Conservation (phyloP, 192 early-diverging fungal species). For the Jimgerdemannia lactiflua region DNA sequence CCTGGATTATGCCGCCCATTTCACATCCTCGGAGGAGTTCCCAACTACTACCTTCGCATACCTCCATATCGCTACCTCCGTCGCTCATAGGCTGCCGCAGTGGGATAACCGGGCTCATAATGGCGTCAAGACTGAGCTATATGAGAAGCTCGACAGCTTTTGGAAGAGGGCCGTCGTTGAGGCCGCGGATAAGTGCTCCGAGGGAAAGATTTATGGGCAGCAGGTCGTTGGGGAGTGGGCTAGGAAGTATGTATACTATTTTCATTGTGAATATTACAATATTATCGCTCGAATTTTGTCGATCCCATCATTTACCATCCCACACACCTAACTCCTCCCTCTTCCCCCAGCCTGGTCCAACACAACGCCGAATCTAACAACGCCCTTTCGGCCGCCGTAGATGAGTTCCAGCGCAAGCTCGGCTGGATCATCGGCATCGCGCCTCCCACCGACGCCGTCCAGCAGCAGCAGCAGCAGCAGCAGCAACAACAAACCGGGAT, state of each 20-base stretch:
- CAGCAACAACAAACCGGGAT: too few species aligned
- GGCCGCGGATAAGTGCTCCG: conserved; percentile 65
- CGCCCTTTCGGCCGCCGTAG: conserved; percentile 54
- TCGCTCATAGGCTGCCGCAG: conserved; percentile 74
- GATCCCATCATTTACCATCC: neutral
- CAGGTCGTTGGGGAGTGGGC: conserved; percentile 84
- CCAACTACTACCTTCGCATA: conserved; percentile 76
- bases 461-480: too few species aligned
- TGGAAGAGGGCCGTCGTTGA: conserved; percentile 79
- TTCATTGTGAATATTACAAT: neutral
- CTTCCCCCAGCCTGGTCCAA: conserved; percentile 47
- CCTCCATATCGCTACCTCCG: conserved; percentile 70
- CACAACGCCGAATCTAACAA: conserved; percentile 59
- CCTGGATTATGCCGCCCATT: conserved; percentile 73
- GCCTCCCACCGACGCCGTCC: neutral
- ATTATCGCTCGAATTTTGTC: neutral
- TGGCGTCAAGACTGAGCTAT: conserved; percentile 58
- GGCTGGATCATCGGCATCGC: conserved; percentile 75
- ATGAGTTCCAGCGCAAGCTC: conserved; percentile 57
- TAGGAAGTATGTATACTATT: conserved; percentile 44
- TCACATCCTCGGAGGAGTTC: conserved; percentile 72
- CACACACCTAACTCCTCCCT: neutral
- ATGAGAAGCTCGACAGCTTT: conserved; percentile 64
- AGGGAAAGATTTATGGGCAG: conserved; percentile 82
- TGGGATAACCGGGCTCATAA: conserved; percentile 79